phyloP scores from a whole-genome alignment of 805 yeast species.

The Sugiyamaella floridensis region DNA sequence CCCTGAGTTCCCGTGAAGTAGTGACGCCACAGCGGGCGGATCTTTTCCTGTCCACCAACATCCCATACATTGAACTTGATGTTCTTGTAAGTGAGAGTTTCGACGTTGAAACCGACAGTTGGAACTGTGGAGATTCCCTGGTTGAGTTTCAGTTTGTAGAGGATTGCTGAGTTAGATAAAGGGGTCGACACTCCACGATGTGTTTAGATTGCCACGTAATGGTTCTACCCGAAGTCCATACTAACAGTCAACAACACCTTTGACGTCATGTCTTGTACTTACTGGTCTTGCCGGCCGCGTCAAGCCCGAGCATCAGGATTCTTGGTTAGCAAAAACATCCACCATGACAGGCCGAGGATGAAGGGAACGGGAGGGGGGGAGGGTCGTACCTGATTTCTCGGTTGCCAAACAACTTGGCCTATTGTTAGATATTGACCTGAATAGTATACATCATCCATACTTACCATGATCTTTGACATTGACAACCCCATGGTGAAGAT shows the following conservation, averaged over 20 bases:
- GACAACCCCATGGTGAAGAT: conserved; percentile 23
- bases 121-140: conserved; percentile 75
- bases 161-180: conserved; percentile 39
- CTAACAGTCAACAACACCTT: not conserved
- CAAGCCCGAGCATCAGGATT: conserved; percentile 85
- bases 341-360: not conserved
- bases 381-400: conserved; percentile 40
- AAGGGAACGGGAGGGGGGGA: too few relatives aligned
- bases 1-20: conserved; percentile 92
- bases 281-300: conserved; percentile 85
- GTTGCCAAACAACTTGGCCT: conserved; percentile 44
- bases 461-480: conserved; percentile 25
- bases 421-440: not conserved
- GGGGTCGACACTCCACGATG: too few relatives aligned
- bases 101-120: conserved; percentile 90
- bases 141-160: conserved; percentile 75
- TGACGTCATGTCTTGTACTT: conserved; percentile 1
- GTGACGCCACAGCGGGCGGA: conserved; percentile 92
- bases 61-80: conserved; percentile 87
- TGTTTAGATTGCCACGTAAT: not conserved
- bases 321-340: conserved; percentile 26
- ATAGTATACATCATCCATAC: conserved; percentile 1
- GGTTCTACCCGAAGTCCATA: not conserved
- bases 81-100: conserved; percentile 74
- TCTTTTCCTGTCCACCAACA: conserved; percentile 92